These are phyloP conservation scores for Pythium brachiatum DNA, from an alignment of 352 stramenopile genomes.

Conservation along the genomic window DNA sequence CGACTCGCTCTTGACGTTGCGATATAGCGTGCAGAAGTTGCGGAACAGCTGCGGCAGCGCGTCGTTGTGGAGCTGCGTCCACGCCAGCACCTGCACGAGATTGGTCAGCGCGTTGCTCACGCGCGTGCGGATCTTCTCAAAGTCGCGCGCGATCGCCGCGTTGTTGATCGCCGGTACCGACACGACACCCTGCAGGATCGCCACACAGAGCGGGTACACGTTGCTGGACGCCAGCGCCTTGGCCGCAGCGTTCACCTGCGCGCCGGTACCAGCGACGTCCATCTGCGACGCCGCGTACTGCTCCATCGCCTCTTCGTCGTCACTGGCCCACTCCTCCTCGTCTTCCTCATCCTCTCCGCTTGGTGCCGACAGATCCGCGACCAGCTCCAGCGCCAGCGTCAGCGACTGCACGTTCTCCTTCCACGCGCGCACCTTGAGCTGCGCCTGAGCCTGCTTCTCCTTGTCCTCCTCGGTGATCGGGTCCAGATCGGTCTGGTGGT, in stretches of 20 bases:
- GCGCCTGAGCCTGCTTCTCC: slow-evolving; percentile 58
- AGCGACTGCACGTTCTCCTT: slow-evolving; percentile 80
- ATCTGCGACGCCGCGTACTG: slow-evolving; percentile 67
- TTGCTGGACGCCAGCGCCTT: slow-evolving; percentile 43
- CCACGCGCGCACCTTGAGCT: slow-evolving; percentile 71
- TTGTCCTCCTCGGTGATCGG: slow-evolving; percentile 54
- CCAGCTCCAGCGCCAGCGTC: slow-evolving; percentile 71
- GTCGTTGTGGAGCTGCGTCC: slow-evolving; percentile 48
- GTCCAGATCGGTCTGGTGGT: slow-evolving; percentile 63
- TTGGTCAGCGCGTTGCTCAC: slow-evolving; percentile 84
- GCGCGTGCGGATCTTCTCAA: slow-evolving; percentile 80
- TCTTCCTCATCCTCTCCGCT: slow-evolving; percentile 58
- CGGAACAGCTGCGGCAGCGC: slow-evolving; percentile 69
- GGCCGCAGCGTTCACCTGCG: slow-evolving; percentile 21
- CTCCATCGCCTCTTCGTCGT: slow-evolving; percentile 89
- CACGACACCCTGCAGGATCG: slow-evolving; percentile 76
- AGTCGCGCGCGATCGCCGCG: slow-evolving; percentile 54
- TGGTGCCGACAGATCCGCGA: slow-evolving; percentile 57
- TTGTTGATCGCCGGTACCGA: slow-evolving; percentile 57
- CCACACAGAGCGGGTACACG: slow-evolving; percentile 52
- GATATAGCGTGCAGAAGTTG: slow-evolving; percentile 75
- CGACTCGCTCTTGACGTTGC: slow-evolving; percentile 51
- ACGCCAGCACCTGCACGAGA: slow-evolving; percentile 60
- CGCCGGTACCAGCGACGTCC: slow-evolving; percentile 32
- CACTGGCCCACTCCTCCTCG: slow-evolving; percentile 80